Conservation (phyloP, 768 basidiomycete genomes). For the Podaxis sp. region DNA sequence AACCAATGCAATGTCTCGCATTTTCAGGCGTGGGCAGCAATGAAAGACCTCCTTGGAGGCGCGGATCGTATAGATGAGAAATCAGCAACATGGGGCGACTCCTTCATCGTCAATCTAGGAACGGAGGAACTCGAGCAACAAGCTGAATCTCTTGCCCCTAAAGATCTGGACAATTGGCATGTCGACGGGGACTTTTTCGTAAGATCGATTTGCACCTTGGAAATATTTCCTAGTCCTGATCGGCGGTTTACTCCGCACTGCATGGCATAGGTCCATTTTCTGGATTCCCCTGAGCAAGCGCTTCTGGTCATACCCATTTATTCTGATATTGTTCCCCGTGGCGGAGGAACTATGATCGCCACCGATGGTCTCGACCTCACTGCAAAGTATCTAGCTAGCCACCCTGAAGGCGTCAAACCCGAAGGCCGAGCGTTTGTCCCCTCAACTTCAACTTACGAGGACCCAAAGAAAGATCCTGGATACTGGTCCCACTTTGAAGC, state of each 20-base stretch:
- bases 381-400: constrained; percentile 49
- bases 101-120: constrained; percentile 65
- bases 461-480: constrained; percentile 38
- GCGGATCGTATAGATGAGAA: constrained; percentile 54
- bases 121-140: constrained; percentile 38
- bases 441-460: constrained; percentile 35
- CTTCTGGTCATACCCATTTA: constrained; percentile 63
- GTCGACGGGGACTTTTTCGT: constrained; percentile 62
- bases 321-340: constrained; percentile 42
- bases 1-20: not conserved
- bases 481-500: constrained; percentile 46
- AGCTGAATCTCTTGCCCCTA: constrained; percentile 32
- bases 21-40: constrained; percentile 55
- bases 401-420: constrained; percentile 53
- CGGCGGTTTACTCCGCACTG: not conserved
- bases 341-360: constrained; percentile 61
- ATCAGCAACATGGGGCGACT: constrained; percentile 54
- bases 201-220: constrained; percentile 16
- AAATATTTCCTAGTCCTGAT: not conserved
- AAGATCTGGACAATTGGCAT: constrained; percentile 62
- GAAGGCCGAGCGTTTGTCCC: constrained; percentile 47
- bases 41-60: constrained; percentile 59
- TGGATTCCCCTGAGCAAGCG: constrained; percentile 67
- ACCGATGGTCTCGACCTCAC: constrained; percentile 54
- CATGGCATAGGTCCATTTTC: constrained; percentile 47